phyloP scores from a whole-genome alignment of 495 filamentous ascomycete species.

The Aspergillus leporis region DNA sequence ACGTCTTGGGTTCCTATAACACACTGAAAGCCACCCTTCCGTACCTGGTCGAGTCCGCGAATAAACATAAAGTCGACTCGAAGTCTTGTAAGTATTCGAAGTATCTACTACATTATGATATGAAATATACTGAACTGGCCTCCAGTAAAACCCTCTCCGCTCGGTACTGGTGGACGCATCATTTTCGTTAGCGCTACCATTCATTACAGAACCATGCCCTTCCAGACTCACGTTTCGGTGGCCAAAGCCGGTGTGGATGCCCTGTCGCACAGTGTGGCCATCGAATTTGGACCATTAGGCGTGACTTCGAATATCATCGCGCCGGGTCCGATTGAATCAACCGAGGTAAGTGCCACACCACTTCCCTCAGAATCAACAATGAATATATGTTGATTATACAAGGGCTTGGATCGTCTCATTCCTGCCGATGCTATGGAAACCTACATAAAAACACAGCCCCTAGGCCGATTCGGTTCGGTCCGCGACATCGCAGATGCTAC shows the following conservation, averaged over 20 bases:
- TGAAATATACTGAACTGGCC: background rate
- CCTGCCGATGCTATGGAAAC: slow-evolving; percentile 34
- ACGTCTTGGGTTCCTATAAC: slow-evolving; percentile 90
- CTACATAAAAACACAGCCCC: slow-evolving; percentile 53
- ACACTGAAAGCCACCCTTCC: slow-evolving; percentile 89
- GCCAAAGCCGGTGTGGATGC: slow-evolving; percentile 93
- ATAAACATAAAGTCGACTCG: slow-evolving; percentile 55
- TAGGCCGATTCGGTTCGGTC: slow-evolving; percentile 74
- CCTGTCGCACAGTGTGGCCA: slow-evolving; percentile 67
- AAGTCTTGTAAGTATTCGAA: slow-evolving; percentile 37
- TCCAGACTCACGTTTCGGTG: slow-evolving; percentile 82
- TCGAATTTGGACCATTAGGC: slow-evolving; percentile 87
- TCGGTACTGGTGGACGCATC: slow-evolving; percentile 76
- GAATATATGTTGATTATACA: slow-evolving; percentile 8
- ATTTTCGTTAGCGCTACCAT: slow-evolving; percentile 87
- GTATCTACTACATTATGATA: background rate
- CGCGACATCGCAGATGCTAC: slow-evolving; percentile 93
- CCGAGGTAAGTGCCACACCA: slow-evolving; percentile 46
- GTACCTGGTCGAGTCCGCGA: slow-evolving; percentile 71
- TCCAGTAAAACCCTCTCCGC: slow-evolving; percentile 36
- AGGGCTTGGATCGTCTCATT: slow-evolving; percentile 48
- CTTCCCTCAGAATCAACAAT: background rate
- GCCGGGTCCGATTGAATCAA: slow-evolving; percentile 72
- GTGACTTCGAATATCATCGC: slow-evolving; percentile 87
- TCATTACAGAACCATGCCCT: slow-evolving; percentile 80